Percentiles rank a stretch among this genome's conserved stretches.
Conservation (phyloP, 805 yeast genomes). For the Metschnikowia santaceciliae region DNA sequence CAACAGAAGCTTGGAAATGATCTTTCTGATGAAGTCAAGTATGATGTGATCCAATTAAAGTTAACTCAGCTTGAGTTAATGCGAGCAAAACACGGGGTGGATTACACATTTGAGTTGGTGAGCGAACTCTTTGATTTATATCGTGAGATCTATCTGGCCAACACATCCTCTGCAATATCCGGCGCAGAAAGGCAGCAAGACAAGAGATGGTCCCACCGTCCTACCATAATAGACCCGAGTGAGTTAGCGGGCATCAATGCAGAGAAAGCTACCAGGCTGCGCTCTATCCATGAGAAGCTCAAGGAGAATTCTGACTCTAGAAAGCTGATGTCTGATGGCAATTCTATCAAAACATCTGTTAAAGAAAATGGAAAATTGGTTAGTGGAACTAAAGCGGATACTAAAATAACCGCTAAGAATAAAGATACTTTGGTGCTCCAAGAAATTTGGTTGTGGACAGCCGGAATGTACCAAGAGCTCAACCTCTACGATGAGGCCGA, state of each 20-base stretch:
- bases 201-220: conserved; percentile 38
- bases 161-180: conserved; percentile 11
- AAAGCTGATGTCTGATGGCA: conserved; percentile 7
- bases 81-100: conserved; percentile 56
- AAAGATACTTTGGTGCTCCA: conserved; percentile 38
- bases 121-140: conserved; percentile 62
- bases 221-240: conserved; percentile 36
- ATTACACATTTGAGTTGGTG: conserved; percentile 57
- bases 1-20: conserved; percentile 23
- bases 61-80: conserved; percentile 70
- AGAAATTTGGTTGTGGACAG: conserved; percentile 71
- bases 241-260: conserved; percentile 5
- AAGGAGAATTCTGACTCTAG: conserved; percentile 15
- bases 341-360: background rate
- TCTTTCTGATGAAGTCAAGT: conserved; percentile 30
- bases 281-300: conserved; percentile 19
- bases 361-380: background rate
- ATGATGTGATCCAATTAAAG: conserved; percentile 62
- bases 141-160: conserved; percentile 44
- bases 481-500: conserved; percentile 58
- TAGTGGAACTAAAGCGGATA: background rate
- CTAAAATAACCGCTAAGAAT: conserved; percentile 2
- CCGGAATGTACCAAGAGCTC: conserved; percentile 57
- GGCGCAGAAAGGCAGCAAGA: conserved; percentile 10
- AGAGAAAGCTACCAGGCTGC: background rate